Evolutionary conservation across 2,329 filamentous ascomycete genomes (phyloP), one percentile per base, ranked within the genome.

Genomic region (Chaetomium sp.): DNA sequence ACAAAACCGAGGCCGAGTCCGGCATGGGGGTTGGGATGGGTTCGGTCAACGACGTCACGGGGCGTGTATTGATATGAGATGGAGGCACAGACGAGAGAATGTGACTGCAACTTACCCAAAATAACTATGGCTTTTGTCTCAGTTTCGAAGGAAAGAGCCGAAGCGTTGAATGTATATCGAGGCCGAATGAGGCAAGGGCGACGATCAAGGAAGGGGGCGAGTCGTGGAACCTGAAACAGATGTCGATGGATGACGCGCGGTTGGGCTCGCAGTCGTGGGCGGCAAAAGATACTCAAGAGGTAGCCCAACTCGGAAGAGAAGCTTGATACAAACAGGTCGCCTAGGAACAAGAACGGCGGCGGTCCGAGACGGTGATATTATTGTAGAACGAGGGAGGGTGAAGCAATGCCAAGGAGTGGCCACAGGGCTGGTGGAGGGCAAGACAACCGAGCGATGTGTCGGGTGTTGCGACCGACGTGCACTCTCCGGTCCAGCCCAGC

Each of bases 351-450:
- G 25, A 59, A 33, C 31, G 49, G 55, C 27, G 45, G 23, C 23
- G 55, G 49, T 50, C 38, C 57, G 45, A 56, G 38, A 56, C 53
- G 56, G 49, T 53, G 51, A 59, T 63, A 67, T 67, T 65, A 60
- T 68, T 64, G 65, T 64, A 67, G 63, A 55, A 57, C 29, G 38
- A 62, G 60, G 57, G 65, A 45, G 35, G 63, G 66, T 71, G 69
- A 69, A 65, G 68, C 69, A 68, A 67, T 67, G 69, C 68, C 67
- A 71, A 70, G 67, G 67, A 57, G 57, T 58, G 64, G 62, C 62
- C 63, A 66, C 65, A 55, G 66, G 58, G 42, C 38, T 49, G 49
- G 58, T 49, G 49, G 58, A 58, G 38, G 59, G 38, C 35, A 31
- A 27, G 58, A 60, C 57, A 9, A 38, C 54, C 19, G n/a, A 42